Evolutionary conservation across 2,329 filamentous ascomycete species (phyloP), one percentile per base, ranked within the genome.

Genomic region (Cladosporium velox): DNA sequence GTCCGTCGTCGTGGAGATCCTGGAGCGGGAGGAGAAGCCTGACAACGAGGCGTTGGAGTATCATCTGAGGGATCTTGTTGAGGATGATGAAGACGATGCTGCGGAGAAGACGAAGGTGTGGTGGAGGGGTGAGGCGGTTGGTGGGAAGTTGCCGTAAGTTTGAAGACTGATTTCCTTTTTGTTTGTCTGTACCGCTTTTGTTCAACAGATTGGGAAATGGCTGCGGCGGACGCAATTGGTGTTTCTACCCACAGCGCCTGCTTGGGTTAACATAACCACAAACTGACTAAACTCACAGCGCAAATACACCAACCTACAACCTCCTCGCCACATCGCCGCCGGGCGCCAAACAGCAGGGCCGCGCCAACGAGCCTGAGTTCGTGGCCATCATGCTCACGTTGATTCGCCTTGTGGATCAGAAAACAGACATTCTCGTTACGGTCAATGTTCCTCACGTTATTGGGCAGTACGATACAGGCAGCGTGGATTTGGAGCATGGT

Each of bases 1-100:
- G 3, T 93, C 87, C 79, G 88, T 97, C 77, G 93, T 97, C 72
- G 86, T 97, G 78, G 94, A 98, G 74, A 92, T 98, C 74, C 90
- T 91, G 64, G 90, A 97, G 81, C 90, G 91, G 65, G 89, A 96
- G 26, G 86, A 86, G 79, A 85, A 88, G 73, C 86, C 86, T 41
- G 88, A 93, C 72, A 89, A 90, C 65, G 86, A 85, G 54, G 92
- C 92, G 21, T 70, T 82, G 66, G 78, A 82, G 69, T 80, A 79
- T 70, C 84, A 86, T 71, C 79, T 86, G 59, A 70, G 75, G 3
- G 84, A 86, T 67, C 76, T 85, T 24, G 77, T 83, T 35, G 70
- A 72, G 6, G 68, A 72, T 60, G 76, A 74, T 60, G 30, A 73
- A 72, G 70, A 73, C 4, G 68, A 72, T 62, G 76, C 74, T 60